Evolutionary conservation across 441 rosid genomes (phyloP).

Genomic region (Gossypium schwendimanii): DNA sequence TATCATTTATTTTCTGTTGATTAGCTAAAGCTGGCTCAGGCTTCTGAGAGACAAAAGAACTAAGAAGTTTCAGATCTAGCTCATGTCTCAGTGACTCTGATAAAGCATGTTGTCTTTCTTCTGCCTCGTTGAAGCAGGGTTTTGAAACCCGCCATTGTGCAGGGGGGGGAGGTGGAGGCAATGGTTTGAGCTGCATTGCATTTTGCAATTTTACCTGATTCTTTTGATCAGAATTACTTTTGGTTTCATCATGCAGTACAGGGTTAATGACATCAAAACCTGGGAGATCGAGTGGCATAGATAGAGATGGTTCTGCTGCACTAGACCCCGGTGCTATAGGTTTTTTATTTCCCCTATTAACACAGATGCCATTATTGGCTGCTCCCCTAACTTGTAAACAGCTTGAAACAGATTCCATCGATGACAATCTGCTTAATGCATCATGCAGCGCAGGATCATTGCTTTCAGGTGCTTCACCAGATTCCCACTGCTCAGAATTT

Average conservation of each 20-base stretch:
- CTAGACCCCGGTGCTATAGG: conserved; percentile 23
- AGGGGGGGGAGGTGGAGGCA: conserved; percentile 82
- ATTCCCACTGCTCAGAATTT: conserved; percentile 85
- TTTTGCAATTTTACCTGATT: conserved; percentile 28
- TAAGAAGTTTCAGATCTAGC: conserved; percentile 29
- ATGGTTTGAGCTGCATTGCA: conserved; percentile 33
- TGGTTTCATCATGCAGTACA: conserved; percentile 18
- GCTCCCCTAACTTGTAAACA: conserved; percentile 26
- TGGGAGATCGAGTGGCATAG: conserved; percentile 46
- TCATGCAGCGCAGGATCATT: conserved; percentile 39
- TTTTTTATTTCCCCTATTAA: conserved; percentile 15
- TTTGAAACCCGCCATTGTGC: conserved; percentile 53
- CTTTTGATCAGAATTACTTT: conserved; percentile 13
- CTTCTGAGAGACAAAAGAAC: conserved; percentile 23
- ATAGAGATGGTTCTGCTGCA: conserved; percentile 34
- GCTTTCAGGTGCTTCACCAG: conserved; percentile 43
- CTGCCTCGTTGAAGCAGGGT: conserved; percentile 25
- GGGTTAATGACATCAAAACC: conserved; percentile 42
- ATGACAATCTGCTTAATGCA: conserved; percentile 35
- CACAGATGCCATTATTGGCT: conserved; percentile 12
- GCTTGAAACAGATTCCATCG: conserved; percentile 33
- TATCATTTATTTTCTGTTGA: conserved; percentile 30
- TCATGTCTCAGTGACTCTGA: conserved; percentile 27
- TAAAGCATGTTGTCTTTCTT: conserved; percentile 27
- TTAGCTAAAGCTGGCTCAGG: conserved; percentile 29